A percentile compares a stretch with the other conserved stretches of the same genome.
phyloP scores from a whole-genome alignment of 2,329 filamentous ascomycete species.

The Trichoderma polysporum region DNA sequence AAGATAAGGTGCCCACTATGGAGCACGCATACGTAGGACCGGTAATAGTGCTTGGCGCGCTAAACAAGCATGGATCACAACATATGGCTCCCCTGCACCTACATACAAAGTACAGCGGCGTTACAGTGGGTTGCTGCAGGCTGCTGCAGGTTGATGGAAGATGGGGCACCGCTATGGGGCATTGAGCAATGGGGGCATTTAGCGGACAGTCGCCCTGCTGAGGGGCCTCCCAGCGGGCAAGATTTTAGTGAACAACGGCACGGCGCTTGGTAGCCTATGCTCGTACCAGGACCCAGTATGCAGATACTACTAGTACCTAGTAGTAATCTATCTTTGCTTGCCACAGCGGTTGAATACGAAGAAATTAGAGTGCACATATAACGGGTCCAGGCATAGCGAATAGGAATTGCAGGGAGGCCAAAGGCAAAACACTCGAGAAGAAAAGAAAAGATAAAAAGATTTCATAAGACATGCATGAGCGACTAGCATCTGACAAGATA shows the following conservation, averaged over 20 bases:
- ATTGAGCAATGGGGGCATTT: not conserved
- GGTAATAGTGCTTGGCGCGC: not conserved
- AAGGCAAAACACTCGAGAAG: not conserved
- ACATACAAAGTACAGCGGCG: too few species aligned
- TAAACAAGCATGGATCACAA: not conserved
- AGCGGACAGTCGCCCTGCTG: not conserved
- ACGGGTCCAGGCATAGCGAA: not conserved
- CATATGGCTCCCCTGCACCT: not conserved
- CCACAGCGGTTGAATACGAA: not conserved
- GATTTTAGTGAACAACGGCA: not conserved
- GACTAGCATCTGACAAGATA: too few species aligned
- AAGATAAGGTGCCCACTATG: conserved; percentile 17
- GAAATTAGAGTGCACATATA: not conserved
- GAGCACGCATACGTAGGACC: not conserved
- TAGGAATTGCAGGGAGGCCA: not conserved
- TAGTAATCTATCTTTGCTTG: not conserved
- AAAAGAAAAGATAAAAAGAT: not conserved
- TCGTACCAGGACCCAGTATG: too few species aligned
- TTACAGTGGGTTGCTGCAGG: not conserved
- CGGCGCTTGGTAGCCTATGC: too few species aligned
- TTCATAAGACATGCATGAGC: not conserved
- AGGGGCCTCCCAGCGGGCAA: not conserved
- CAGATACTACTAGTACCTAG: too few species aligned
- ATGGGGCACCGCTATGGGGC: not conserved
- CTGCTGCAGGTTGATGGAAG: not conserved